phyloP scores from a whole-genome alignment of 1,139 yeast species.

The Pneumocystis wakefieldiae region DNA sequence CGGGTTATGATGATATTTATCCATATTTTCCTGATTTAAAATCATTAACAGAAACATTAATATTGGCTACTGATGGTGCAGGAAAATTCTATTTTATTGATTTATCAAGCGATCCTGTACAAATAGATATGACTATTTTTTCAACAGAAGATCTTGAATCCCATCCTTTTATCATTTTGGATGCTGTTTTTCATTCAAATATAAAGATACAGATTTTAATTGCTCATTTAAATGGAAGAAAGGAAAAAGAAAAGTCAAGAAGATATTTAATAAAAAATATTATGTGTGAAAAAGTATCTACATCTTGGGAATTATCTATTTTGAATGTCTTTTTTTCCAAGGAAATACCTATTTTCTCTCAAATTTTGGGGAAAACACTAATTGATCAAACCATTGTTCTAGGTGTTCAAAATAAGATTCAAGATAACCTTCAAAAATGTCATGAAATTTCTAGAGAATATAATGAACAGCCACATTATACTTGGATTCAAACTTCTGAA shows the following conservation, averaged over 20 bases:
- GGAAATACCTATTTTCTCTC: neutral
- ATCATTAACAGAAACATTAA: neutral
- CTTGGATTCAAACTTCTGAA: neutral
- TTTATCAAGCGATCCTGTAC: neutral
- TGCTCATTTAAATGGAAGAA: neutral
- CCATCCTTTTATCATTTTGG: neutral
- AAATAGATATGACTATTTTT: neutral
- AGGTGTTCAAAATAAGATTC: neutral
- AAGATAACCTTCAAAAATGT: neutral
- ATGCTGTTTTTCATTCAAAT: neutral
- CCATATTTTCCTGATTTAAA: neutral
- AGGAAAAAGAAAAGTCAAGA: neutral
- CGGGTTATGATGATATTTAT: neutral
- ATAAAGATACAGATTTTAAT: neutral
- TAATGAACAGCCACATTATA: neutral
- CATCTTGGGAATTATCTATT: neutral
- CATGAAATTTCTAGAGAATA: neutral
- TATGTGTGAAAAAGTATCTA: neutral
- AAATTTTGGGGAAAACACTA: neutral
- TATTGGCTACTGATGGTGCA: neutral
- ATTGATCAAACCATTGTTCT: neutral
- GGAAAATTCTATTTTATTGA: neutral
- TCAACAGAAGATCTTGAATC: neutral
- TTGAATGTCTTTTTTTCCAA: neutral
- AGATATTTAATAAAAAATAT: neutral